Evolutionary conservation across 2,329 filamentous ascomycete species (phyloP), one percentile per base, ranked within the genome.

Genomic region (Corynespora cassiicola): DNA sequence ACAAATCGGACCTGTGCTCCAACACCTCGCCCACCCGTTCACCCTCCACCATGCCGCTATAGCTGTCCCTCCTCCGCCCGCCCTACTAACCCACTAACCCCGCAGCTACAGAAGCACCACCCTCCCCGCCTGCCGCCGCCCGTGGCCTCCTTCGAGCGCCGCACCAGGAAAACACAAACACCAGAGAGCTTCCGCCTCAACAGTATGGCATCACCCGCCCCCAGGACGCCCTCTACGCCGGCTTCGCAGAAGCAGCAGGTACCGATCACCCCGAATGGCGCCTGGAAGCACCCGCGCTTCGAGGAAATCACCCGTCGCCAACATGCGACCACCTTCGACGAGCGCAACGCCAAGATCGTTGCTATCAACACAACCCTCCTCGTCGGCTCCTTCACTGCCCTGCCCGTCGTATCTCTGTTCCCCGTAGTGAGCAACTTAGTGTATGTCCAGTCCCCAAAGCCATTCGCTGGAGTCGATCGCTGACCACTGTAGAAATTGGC

Each of bases 251-350:
- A 42, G 16, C 37, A 42, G n/a, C 46, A 57, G 28, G 31, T 41
- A 24, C 44, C 57, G 8, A 39, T 52, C 35, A 66, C 68, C 7
- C 66, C 73, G 4, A 64, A 88, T 6, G 91, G 92, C 38, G 89
- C 85, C 63, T 99, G 94, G 92, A 82, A 85, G 61, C 94, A 99
- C 67, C 94, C 94, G 21, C 84, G 86, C 48, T 79, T 96, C 50
- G 80, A 90, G 58, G 92, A 97, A 70, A 95, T 99, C 63, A 84
- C 87, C 11, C 80, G 81, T 47, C 84, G 94, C 34, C 88, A 90
- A 63, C 85, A 88, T 65, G 85, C 85, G 14, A 83, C 84, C 10
- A 87, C 79, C 31, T 96, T 97, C 66, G 83, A 85, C 39, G 84
- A 91, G 54, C 81, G 81, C 63, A 92, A 96, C 51, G 71, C 94